Conservation (phyloP, 163 green algal genomes). For the Trebouxiophyceae sp. region DNA sequence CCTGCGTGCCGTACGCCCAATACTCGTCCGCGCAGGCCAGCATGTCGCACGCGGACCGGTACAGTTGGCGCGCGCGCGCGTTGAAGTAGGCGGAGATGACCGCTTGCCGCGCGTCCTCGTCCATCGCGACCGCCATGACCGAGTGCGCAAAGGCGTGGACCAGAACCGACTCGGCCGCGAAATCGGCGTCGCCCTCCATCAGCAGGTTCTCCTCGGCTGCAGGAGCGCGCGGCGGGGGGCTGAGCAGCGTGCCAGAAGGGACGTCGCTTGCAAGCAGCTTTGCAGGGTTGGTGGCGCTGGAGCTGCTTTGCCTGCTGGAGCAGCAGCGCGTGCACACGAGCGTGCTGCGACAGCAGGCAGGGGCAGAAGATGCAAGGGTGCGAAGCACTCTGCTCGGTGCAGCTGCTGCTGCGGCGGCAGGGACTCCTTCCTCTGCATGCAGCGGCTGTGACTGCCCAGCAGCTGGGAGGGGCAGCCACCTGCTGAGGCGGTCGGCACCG, state of each 20-base stretch:
- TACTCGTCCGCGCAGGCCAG: conserved; percentile 72
- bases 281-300: too few species aligned
- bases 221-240: too few species aligned
- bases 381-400: too few species aligned
- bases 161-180: conserved; percentile 57
- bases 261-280: too few species aligned
- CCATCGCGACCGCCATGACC: conserved; percentile 39
- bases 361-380: too few species aligned
- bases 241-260: too few species aligned
- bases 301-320: too few species aligned
- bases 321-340: too few species aligned
- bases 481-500: conserved; percentile 32
- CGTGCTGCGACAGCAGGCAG: too few species aligned
- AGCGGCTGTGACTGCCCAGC: background rate
- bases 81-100: conserved; percentile 5
- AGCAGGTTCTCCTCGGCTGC: conserved; percentile 62
- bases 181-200: conserved; percentile 47
- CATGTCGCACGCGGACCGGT: conserved; percentile 46
- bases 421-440: too few species aligned
- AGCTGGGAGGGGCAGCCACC: conserved; percentile 10
- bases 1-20: conserved; percentile 65
- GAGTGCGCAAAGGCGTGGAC: conserved; percentile 68
- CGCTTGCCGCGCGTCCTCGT: conserved; percentile 11
- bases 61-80: conserved; percentile 4
- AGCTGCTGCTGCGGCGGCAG: too few species aligned